phyloP scores from a whole-genome alignment of 208 protist species.

The Wallacemonas sp. region DNA sequence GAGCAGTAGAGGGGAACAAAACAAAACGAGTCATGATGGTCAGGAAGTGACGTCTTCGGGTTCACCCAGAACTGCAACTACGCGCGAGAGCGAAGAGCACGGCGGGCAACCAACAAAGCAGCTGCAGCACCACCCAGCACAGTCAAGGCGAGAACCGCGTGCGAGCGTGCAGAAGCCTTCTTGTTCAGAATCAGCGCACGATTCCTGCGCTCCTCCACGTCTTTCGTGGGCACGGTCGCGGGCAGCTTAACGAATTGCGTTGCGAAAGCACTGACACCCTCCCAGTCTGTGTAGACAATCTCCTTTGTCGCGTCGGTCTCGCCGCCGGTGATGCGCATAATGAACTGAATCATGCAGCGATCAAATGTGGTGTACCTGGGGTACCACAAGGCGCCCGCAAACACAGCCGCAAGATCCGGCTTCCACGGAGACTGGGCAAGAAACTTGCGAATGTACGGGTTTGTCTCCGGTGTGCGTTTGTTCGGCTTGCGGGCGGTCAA shows the following conservation, averaged over 20 bases:
- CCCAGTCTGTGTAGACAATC: conserved; percentile 31
- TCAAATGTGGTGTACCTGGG: conserved; percentile 29
- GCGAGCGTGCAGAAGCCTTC: background rate
- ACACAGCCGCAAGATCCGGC: conserved; percentile 17
- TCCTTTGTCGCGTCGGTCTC: conserved; percentile 28
- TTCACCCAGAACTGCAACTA: no score
- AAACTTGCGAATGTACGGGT: conserved; percentile 26
- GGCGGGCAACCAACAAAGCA: background rate
- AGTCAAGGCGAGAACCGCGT: background rate
- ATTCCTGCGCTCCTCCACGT: background rate
- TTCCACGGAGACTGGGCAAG: conserved; percentile 17
- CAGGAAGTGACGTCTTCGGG: no score
- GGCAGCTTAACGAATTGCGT: background rate
- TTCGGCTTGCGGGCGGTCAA: conserved; percentile 22
- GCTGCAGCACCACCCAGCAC: background rate
- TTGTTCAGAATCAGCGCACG: background rate
- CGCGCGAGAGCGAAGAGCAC: background rate
- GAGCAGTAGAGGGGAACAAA: no score
- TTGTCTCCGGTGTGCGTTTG: conserved; percentile 23
- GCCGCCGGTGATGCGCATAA: conserved; percentile 25
- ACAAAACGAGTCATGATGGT: no score
- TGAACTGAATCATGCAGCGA: conserved; percentile 24
- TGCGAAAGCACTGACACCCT: conserved; percentile 13
- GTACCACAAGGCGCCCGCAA: conserved; percentile 29
- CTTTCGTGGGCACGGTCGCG: background rate